Percentiles rank a stretch among this genome's conserved stretches.
Conservation (phyloP, 1,284 basidiomycete genomes). For the Flammula alnicola region DNA sequence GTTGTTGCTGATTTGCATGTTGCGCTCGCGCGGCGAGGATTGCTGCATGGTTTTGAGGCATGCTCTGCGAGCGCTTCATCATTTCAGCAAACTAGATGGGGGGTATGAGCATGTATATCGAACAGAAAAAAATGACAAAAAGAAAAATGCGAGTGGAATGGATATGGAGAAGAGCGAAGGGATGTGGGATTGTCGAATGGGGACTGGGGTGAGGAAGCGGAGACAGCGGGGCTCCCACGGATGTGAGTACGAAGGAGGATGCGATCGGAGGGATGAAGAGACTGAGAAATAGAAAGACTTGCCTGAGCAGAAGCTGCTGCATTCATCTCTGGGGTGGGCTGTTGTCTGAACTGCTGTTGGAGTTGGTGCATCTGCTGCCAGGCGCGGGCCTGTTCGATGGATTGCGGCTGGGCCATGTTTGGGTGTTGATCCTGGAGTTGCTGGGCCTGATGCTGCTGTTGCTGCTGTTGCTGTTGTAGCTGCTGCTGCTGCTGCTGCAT, state of each 20-base stretch:
- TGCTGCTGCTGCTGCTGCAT: constrained; percentile 51
- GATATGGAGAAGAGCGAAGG: no score
- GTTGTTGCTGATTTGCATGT: constrained; percentile 41
- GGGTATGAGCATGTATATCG: constrained; percentile 16
- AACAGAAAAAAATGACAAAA: constrained; percentile 8
- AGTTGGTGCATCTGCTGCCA: constrained; percentile 59
- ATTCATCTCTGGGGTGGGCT: constrained; percentile 46
- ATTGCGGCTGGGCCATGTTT: constrained; percentile 33
- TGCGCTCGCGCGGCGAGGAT: constrained; percentile 15
- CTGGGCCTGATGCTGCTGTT: constrained; percentile 48
- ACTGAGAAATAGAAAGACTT: constrained; percentile 32
- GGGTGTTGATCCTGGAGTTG: constrained; percentile 45
- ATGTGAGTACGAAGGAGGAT: constrained; percentile 19
- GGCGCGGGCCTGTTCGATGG: constrained; percentile 51
- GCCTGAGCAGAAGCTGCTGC: constrained; percentile 50
- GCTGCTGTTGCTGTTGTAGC: constrained; percentile 39
- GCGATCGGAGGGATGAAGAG: constrained; percentile 11
- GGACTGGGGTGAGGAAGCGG: constrained; percentile 14
- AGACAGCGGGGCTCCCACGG: constrained; percentile 26
- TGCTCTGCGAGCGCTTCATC: constrained; percentile 35
- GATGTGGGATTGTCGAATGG: no score
- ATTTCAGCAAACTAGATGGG: constrained; percentile 39
- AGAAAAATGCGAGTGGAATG: constrained; percentile 13
- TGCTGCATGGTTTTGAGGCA: constrained; percentile 16
- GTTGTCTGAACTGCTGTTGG: constrained; percentile 45